Conservation (phyloP, 1,284 basidiomycete species). For the Tremellales sp. region DNA sequence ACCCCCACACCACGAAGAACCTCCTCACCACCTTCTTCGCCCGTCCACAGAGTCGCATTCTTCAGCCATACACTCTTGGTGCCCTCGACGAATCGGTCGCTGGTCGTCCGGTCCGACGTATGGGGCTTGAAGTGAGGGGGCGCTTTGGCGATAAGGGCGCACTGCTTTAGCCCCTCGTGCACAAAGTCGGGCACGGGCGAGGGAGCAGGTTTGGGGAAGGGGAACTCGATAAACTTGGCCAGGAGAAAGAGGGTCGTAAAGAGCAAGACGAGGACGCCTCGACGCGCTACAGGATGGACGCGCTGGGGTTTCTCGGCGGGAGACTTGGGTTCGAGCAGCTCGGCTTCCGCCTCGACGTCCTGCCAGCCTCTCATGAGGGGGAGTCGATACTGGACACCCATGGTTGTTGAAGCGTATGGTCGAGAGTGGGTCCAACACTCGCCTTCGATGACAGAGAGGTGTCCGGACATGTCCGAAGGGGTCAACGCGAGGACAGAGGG, state of each 20-base stretch:
- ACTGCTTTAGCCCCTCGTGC: conserved; percentile 39
- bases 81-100: conserved; percentile 66
- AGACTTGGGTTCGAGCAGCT: too few species aligned
- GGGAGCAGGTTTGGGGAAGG: conserved; percentile 19
- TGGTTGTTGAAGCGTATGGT: too few species aligned
- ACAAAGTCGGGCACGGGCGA: conserved; percentile 28
- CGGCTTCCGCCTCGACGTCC: too few species aligned
- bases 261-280: too few species aligned
- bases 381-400: too few species aligned
- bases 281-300: too few species aligned
- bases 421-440: too few species aligned
- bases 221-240: conserved; percentile 18
- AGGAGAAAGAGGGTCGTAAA: background rate
- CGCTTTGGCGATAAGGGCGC: conserved; percentile 29
- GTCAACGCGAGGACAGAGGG: too few species aligned
- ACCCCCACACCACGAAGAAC: conserved; percentile 55
- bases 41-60: conserved; percentile 78
- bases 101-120: conserved; percentile 52
- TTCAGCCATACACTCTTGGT: conserved; percentile 64
- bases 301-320: too few species aligned
- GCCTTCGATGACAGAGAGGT: too few species aligned
- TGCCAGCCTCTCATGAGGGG: too few species aligned
- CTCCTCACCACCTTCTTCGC: conserved; percentile 59
- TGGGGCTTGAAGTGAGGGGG: conserved; percentile 48
- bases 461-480: too few species aligned